These are phyloP conservation scores for Pseudogymnoascus sp. DNA, from an alignment of 2,329 filamentous ascomycete species.

Conservation along the genomic window DNA sequence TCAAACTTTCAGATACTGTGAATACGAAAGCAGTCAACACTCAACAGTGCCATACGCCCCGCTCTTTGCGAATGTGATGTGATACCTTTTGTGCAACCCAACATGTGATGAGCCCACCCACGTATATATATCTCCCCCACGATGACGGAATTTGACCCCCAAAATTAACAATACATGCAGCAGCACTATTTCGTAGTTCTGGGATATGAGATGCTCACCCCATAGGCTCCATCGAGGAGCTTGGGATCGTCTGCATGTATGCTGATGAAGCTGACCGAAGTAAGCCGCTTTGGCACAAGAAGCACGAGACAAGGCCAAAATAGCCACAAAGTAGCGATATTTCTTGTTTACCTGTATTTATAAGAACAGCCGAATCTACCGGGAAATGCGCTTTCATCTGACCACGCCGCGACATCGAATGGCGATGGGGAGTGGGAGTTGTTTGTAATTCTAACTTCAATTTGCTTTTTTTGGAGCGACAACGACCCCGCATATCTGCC, in stretches of 20 bases:
- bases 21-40: background rate
- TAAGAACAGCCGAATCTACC: background rate
- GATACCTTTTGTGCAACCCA: background rate
- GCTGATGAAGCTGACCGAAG: background rate
- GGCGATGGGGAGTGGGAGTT: background rate
- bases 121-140: slow-evolving; percentile 6
- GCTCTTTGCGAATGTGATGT: background rate
- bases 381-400: background rate
- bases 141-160: slow-evolving; percentile 1
- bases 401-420: background rate
- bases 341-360: background rate
- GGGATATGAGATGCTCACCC: background rate
- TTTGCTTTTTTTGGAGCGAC: slow-evolving; percentile 6
- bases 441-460: background rate
- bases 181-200: background rate
- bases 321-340: background rate
- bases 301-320: background rate
- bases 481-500: slow-evolving; percentile 7
- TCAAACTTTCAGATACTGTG: background rate
- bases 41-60: background rate
- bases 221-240: background rate
- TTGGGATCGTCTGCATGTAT: background rate
- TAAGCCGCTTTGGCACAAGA: background rate
- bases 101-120: background rate
- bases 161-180: background rate